Conservation (phyloP, 306 rosid genomes). For the Acacia confusa region DNA sequence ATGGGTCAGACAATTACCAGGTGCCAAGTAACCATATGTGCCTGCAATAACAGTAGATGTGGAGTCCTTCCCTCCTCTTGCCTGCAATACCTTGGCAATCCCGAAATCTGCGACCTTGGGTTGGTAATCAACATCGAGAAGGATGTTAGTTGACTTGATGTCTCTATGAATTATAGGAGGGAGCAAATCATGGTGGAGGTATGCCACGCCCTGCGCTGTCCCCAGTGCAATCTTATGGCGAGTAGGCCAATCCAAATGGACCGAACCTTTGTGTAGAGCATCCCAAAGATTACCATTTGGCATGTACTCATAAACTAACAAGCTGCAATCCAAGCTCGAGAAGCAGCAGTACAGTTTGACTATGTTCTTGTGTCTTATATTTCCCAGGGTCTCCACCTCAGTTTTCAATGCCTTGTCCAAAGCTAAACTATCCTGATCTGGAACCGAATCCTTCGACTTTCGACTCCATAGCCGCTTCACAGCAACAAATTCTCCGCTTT, state of each 20-base stretch:
- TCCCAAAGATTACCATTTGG: conserved; percentile 95
- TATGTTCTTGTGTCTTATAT: conserved; percentile 88
- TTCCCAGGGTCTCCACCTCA: conserved; percentile 90
- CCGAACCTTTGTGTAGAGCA: conserved; percentile 74
- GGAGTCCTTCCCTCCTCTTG: conserved; percentile 80
- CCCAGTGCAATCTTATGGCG: conserved; percentile 84
- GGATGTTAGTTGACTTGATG: conserved; percentile 83
- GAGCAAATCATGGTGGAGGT: conserved; percentile 90
- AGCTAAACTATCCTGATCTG: conserved; percentile 52
- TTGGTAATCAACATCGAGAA: conserved; percentile 74
- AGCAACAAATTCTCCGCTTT: conserved; percentile 74
- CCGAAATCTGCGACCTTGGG: conserved; percentile 99
- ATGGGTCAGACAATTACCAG: conserved; percentile 56
- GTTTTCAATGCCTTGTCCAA: conserved; percentile 70
- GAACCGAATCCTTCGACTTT: conserved; percentile 48
- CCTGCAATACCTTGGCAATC: conserved; percentile 94
- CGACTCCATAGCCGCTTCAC: conserved; percentile 74
- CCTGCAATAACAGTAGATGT: conserved; percentile 91
- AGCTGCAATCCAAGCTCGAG: conserved; percentile 68
- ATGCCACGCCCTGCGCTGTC: conserved; percentile 86
- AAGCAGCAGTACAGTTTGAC: conserved; percentile 83
- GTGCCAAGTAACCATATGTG: conserved; percentile 91
- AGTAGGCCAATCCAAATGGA: conserved; percentile 84
- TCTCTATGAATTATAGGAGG: conserved; percentile 87
- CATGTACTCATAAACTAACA: conserved; percentile 91